phyloP scores from a whole-genome alignment of 495 filamentous ascomycete genomes.

The Annulohypoxylon maeteangense region DNA sequence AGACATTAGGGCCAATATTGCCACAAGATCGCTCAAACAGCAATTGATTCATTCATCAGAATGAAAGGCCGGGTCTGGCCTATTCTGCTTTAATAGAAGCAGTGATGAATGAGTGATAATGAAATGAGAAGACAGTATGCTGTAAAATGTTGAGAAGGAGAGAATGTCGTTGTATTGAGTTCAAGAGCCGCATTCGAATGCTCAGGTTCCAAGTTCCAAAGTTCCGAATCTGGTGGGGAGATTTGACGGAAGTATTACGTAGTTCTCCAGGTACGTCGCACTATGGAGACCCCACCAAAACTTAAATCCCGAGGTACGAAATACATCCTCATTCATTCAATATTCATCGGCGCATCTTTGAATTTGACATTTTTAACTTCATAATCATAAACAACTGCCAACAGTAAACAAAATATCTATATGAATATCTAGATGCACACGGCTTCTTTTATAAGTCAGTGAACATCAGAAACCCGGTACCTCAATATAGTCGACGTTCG shows the following conservation, averaged over 20 bases:
- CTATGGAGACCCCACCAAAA: slow-evolving; percentile 22
- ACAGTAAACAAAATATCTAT: background rate
- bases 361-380: slow-evolving; percentile 5
- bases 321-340: background rate
- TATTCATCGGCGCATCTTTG: slow-evolving; percentile 7
- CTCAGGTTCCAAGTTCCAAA: background rate
- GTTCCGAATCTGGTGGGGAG: slow-evolving; percentile 17
- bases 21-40: slow-evolving; percentile 78
- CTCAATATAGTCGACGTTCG: background rate
- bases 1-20: slow-evolving; percentile 65
- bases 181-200: slow-evolving; percentile 32
- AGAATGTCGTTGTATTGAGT: slow-evolving; percentile 26
- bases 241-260: slow-evolving; percentile 28
- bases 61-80: slow-evolving; percentile 8
- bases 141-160: background rate
- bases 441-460: background rate
- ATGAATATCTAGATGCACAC: background rate
- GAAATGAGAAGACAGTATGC: background rate
- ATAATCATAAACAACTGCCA: background rate
- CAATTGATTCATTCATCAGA: slow-evolving; percentile 81
- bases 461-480: background rate
- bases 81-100: slow-evolving; percentile 2
- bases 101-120: background rate
- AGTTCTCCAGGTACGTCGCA: slow-evolving; percentile 1
- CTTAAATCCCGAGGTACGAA: slow-evolving; percentile 15